Evolutionary conservation across 140 eudicot species (phyloP), one percentile per base, ranked within the genome.

Genomic region (Anethum foeniculum): DNA sequence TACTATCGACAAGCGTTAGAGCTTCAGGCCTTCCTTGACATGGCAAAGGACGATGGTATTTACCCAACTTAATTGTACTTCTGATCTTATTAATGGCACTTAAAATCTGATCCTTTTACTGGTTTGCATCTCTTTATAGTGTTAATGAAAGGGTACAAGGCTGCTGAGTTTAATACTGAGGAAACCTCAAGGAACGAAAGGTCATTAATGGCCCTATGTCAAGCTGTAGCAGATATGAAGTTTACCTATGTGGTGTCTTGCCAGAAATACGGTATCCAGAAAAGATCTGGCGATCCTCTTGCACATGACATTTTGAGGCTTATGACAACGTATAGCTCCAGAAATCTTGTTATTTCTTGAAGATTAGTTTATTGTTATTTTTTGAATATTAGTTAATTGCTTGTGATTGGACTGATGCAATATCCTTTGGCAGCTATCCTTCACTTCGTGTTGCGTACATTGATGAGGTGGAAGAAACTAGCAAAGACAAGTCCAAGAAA

Each of bases 1-100:
- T 96, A 96, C 85, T 93, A 96, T 85, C 93, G 99, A 74, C 94
- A 96, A 89, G 99, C 99, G 38, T 86, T 96, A 85, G 99, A 96
- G 82, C 98, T 96, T 84, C 99, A 96, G 85, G 97, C 99, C 64
- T 96, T 93, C 77, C 91, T 93, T 82, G 99, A 96, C 86, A 96
- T 91, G 96, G 99, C 99, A 49, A 86, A 88, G 46, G 92, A 91
- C 54, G 97, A 96, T 41, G 99, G 99, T 96, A 85, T 67, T 52
- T 48, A 41, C 36, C 79, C 52, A 81, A 15, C 67, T 28, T 79
- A 28, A 71, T 74, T 41, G 18, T 41, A 65, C 52, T 67, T 58
- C 11, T 68, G 46, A 39, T 83, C 74, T 4, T 36, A 15, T 38
- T 8, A 28, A 39, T 44, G 36, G 19, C 49, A 71, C 30, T 77